Evolutionary conservation across 108 stramenopile species (phyloP).

Genomic region (Aurantiochytrium sp.): DNA sequence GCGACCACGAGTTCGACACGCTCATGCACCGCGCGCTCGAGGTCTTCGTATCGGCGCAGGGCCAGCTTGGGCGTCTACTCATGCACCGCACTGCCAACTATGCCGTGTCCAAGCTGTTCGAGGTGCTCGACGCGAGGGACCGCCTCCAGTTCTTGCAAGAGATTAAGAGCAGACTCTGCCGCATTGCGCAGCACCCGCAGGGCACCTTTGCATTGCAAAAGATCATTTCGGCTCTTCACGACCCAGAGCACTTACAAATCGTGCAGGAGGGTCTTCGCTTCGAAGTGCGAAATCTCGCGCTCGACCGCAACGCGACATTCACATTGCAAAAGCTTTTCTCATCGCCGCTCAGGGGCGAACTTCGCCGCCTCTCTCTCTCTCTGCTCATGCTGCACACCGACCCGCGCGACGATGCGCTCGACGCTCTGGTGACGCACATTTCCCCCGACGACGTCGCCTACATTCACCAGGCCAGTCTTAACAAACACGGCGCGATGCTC

Average conservation of each 20-base stretch:
- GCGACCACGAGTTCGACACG: neutral
- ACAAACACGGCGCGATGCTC: constrained; percentile 17
- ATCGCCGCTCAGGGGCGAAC: neutral
- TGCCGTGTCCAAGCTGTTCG: constrained; percentile 11
- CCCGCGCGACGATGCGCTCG: neutral
- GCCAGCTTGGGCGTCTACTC: neutral
- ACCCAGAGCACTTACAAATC: neutral
- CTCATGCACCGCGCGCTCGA: neutral
- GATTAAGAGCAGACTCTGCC: neutral
- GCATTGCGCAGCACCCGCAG: constrained; percentile 11
- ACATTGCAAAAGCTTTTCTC: constrained; percentile 21
- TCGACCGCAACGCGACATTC: constrained; percentile 14
- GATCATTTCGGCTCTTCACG: neutral
- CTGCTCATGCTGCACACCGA: neutral
- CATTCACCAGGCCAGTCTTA: neutral
- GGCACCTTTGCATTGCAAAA: constrained; percentile 27
- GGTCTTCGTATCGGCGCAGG: neutral
- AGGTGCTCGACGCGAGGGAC: neutral
- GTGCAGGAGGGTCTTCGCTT: neutral
- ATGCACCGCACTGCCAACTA: constrained; percentile 15
- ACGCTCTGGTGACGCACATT: neutral
- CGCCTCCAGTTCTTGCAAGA: neutral
- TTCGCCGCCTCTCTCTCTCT: neutral
- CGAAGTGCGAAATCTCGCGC: neutral
- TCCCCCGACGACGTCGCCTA: neutral